Percentiles rank a stretch among this genome's conserved stretches.
Conservation (phyloP, 2,329 filamentous ascomycete species). For the Penicillium sp. region DNA sequence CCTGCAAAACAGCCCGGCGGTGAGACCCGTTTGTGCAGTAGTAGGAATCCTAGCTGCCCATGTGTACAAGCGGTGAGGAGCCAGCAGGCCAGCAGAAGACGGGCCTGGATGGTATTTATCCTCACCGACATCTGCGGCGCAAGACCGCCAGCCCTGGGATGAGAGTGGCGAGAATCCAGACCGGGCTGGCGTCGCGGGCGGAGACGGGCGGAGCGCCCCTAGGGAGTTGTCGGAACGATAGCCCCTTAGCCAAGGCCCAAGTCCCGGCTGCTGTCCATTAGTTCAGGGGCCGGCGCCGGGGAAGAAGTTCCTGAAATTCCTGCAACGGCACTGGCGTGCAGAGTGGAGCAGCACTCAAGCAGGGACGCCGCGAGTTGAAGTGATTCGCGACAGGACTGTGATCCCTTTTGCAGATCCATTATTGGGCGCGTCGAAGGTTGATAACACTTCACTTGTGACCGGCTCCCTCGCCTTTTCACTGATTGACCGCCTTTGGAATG, state of each 20-base stretch:
- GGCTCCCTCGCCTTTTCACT: background rate
- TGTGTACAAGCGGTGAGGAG: slow-evolving; percentile 22
- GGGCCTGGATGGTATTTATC: slow-evolving; percentile 1
- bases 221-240: slow-evolving; percentile 25
- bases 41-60: slow-evolving; percentile 4
- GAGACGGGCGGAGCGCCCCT: slow-evolving; percentile 4
- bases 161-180: slow-evolving; percentile 19
- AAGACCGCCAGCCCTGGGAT: slow-evolving; percentile 2
- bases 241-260: slow-evolving; percentile 17
- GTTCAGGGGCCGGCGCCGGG: slow-evolving; percentile 30
- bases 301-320: slow-evolving; percentile 35
- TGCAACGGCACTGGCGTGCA: slow-evolving; percentile 24
- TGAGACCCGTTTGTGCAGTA: slow-evolving; percentile 3
- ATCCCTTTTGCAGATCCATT: slow-evolving; percentile 24
- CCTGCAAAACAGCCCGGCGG: background rate
- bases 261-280: slow-evolving; percentile 27
- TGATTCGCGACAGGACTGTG: slow-evolving; percentile 8
- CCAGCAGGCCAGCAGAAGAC: background rate
- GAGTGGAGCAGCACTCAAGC: slow-evolving; percentile 12
- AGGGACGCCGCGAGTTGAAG: background rate
- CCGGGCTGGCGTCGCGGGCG: slow-evolving; percentile 18
- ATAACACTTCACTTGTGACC: background rate
- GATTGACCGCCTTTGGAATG: no score
- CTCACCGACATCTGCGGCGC: slow-evolving; percentile 24
- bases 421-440: slow-evolving; percentile 13